Conservation (phyloP, 805 yeast species). For the Myxozyma nipponensis region DNA sequence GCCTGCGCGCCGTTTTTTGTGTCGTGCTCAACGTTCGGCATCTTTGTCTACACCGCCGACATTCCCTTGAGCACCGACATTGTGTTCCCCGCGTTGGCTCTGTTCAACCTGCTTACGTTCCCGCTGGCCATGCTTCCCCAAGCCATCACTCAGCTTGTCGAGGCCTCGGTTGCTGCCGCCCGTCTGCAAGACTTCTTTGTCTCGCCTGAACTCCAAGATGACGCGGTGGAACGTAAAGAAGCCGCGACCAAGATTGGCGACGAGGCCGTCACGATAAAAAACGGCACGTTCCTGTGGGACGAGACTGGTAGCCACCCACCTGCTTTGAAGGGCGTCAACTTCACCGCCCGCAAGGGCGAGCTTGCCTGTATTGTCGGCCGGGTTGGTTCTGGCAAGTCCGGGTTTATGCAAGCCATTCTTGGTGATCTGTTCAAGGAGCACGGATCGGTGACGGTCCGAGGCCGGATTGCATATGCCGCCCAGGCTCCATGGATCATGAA, state of each 20-base stretch:
- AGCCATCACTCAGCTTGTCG: constrained; percentile 80
- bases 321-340: constrained; percentile 62
- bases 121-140: constrained; percentile 91
- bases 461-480: constrained; percentile 81
- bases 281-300: constrained; percentile 50
- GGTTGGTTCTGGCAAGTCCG: constrained; percentile 89
- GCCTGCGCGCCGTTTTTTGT: constrained; percentile 85
- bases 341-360: constrained; percentile 67
- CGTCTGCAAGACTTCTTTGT: constrained; percentile 71
- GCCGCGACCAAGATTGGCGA: constrained; percentile 73
- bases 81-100: constrained; percentile 80
- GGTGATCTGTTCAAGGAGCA: constrained; percentile 77
- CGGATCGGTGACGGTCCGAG: constrained; percentile 70
- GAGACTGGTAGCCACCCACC: constrained; percentile 71
- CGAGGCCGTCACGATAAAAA: constrained; percentile 41
- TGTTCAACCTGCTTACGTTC: constrained; percentile 83
- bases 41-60: constrained; percentile 59
- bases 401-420: constrained; percentile 69
- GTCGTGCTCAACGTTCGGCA: constrained; percentile 82
- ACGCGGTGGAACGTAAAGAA: constrained; percentile 55
- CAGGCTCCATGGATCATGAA: constrained; percentile 98
- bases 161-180: constrained; percentile 57
- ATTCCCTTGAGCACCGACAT: constrained; percentile 80
- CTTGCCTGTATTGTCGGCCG: constrained; percentile 81
- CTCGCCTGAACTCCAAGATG: constrained; percentile 72